phyloP scores from a whole-genome alignment of 2,329 filamentous ascomycete species.

The Colletotrichum destructivum region DNA sequence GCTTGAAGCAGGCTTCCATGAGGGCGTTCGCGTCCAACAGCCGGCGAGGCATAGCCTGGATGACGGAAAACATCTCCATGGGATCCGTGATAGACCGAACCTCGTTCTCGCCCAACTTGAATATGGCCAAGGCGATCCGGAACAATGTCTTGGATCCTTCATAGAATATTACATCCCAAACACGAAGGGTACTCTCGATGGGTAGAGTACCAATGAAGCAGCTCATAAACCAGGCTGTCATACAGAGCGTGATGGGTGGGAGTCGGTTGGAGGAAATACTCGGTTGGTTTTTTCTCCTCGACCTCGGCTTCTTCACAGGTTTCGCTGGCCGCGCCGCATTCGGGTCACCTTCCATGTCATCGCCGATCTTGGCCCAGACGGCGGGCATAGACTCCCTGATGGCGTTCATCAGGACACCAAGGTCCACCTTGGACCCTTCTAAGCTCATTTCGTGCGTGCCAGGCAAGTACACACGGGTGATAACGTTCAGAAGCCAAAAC shows the following conservation, averaged over 20 bases:
- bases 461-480: constrained; percentile 89
- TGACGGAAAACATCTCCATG: constrained; percentile 96
- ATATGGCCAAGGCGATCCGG: constrained; percentile 89
- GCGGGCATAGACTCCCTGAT: constrained; percentile 86
- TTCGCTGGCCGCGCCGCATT: constrained; percentile 53
- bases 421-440: constrained; percentile 92
- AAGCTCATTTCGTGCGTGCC: constrained; percentile 93
- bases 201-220: constrained; percentile 94
- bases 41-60: constrained; percentile 86
- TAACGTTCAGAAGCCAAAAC: constrained; percentile 94
- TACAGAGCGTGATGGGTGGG: constrained; percentile 91
- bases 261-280: constrained; percentile 69
- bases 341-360: constrained; percentile 74
- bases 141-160: constrained; percentile 96
- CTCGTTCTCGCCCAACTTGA: constrained; percentile 87
- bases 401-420: constrained; percentile 91
- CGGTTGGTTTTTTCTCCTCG: constrained; percentile 57
- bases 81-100: constrained; percentile 86
- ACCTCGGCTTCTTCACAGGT: constrained; percentile 49
- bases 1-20: constrained; percentile 86
- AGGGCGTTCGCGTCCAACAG: constrained; percentile 87
- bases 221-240: constrained; percentile 98
- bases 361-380: constrained; percentile 90
- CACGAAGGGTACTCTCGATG: constrained; percentile 90
- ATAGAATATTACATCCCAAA: constrained; percentile 97